Evolutionary conservation across 768 basidiomycete species (phyloP), one percentile per base, ranked within the genome.

Genomic region (Mycena amicta): DNA sequence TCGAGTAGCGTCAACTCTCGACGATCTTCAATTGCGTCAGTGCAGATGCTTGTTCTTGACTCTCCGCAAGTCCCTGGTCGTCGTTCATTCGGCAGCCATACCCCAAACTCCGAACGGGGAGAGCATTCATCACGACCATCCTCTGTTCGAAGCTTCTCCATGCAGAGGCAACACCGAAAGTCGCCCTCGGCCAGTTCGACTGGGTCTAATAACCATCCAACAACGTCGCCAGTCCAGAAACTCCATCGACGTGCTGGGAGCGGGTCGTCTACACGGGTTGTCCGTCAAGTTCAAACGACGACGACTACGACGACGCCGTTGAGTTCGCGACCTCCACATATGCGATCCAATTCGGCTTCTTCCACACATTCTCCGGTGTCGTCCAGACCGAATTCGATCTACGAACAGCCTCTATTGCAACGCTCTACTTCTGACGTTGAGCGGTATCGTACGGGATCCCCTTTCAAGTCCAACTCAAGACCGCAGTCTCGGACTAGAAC

Each of bases 1-100:
- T 95, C 93, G 15, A 95, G 92, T 69, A 94, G 92, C 57, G 90
- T 95, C 62, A 95, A 94, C 68, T 97, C 95, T 5, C 79, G 89
- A 31, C 78, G 93, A 39, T 83, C 82, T 1, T 83, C 81, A n/a
- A 76, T 76, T 20, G 71, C 80, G 23, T 81, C 80, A 15, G 74
- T 77, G 23, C 82, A 83, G 57, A 73, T 82, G 71, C 59, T 80
- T 12, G 63, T 81, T n/a, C 67, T 90, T 33, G 89, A 87, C 55
- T 86, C 85, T 8, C 82, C 84, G 3, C 80, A 84, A 67, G 74
- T 85, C 15, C 82, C 86, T 4, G 82, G 85, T 11, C 82, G 92
- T 20, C 81, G 85, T 12, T 92, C 91, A 3, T 82, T 88, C 56
- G 90, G 90, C 1, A 87, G 80, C 63, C 89, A 89, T 54, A 95